A percentile compares a stretch with the other conserved stretches of the same genome.
phyloP scores from a whole-genome alignment of 495 filamentous ascomycete genomes.

The Podospora fimiseda region DNA sequence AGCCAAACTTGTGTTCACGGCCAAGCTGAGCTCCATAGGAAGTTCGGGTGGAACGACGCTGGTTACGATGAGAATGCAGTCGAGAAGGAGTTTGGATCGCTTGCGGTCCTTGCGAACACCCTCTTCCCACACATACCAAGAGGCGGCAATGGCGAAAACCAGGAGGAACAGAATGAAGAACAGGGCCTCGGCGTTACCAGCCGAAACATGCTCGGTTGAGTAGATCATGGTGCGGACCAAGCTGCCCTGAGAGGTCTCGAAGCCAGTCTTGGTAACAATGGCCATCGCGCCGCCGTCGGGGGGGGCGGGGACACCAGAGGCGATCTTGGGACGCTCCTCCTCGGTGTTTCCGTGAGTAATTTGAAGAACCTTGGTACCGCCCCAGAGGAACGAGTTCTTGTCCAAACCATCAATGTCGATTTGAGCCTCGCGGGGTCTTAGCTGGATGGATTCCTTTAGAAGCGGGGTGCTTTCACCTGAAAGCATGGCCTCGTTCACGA shows the following conservation, averaged over 20 bases:
- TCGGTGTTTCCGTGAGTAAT: slow-evolving; percentile 80
- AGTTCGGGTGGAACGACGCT: slow-evolving; percentile 96
- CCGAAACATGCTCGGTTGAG: slow-evolving; percentile 95
- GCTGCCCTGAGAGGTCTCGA: slow-evolving; percentile 96
- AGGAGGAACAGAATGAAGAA: slow-evolving; percentile 95
- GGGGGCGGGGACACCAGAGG: slow-evolving; percentile 62
- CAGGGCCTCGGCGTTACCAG: slow-evolving; percentile 90
- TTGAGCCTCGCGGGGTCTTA: slow-evolving; percentile 74
- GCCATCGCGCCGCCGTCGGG: slow-evolving; percentile 94
- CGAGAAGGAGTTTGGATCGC: slow-evolving; percentile 91
- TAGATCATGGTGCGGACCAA: slow-evolving; percentile 99
- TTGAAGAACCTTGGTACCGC: slow-evolving; percentile 95
- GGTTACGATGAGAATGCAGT: slow-evolving; percentile 95
- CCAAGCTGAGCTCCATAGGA: slow-evolving; percentile 95
- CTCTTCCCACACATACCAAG: slow-evolving; percentile 99
- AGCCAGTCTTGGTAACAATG: slow-evolving; percentile 93
- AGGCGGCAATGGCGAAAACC: slow-evolving; percentile 92
- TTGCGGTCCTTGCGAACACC: slow-evolving; percentile 89
- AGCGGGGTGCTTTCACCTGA: slow-evolving; percentile 96
- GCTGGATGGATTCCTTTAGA: slow-evolving; percentile 91
- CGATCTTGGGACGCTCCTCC: slow-evolving; percentile 56
- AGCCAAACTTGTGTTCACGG: slow-evolving; percentile 97
- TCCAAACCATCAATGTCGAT: slow-evolving; percentile 89
- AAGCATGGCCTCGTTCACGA: slow-evolving; percentile 99
- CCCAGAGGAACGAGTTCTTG: slow-evolving; percentile 93